A percentile compares a stretch with the other conserved stretches of the same genome.
Conservation (phyloP, 257 asterid genomes). For the Capsicum rhomboideum region DNA sequence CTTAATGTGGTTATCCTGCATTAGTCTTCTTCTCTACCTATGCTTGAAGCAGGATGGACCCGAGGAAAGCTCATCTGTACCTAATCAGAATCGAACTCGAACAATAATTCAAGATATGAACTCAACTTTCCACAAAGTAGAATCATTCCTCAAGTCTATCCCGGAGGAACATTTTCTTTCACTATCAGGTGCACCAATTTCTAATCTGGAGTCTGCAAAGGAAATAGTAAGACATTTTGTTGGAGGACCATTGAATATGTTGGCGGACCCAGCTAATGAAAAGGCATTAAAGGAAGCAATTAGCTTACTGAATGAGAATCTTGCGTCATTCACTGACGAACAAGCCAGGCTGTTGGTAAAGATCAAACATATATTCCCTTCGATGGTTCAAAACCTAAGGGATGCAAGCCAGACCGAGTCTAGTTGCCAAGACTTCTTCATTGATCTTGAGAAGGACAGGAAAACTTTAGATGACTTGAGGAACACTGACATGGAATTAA, state of each 20-base stretch:
- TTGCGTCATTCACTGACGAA: neutral
- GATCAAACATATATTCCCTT: neutral
- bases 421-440: neutral
- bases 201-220: neutral
- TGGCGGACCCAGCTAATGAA: neutral
- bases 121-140: neutral
- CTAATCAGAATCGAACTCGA: neutral
- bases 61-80: neutral
- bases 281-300: neutral
- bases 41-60: neutral
- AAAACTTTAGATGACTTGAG: neutral
- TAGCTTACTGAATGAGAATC: neutral
- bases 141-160: neutral
- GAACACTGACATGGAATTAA: neutral
- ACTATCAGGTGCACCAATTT: neutral
- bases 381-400: neutral
- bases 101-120: neutral
- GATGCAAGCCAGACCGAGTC: neutral
- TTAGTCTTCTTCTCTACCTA: neutral
- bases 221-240: neutral
- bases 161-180: neutral
- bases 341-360: neutral
- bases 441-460: neutral
- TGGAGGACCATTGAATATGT: neutral
- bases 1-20: neutral